Evolutionary conservation across 108 stramenopile species (phyloP).

Genomic region (Fragilaria crotonensis): DNA sequence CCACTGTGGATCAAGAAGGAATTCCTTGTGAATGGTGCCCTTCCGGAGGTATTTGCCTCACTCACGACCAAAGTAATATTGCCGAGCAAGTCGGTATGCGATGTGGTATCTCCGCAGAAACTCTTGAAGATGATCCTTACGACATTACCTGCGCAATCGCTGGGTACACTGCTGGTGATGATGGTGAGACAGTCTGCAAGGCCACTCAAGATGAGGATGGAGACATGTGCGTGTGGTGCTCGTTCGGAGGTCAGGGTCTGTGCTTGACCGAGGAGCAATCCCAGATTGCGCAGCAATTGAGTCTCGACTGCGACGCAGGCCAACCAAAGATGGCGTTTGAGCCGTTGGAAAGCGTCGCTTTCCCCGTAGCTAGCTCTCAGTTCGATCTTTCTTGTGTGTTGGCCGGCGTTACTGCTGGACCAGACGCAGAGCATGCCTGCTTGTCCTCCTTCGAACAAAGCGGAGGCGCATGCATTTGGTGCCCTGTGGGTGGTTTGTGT

Average conservation of each 20-base stretch:
- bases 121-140: slow-evolving; percentile 7
- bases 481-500: neutral
- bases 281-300: neutral
- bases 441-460: neutral
- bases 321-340: neutral
- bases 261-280: slow-evolving; percentile 1
- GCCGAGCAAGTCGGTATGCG: neutral
- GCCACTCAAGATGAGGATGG: slow-evolving; percentile 14
- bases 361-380: neutral
- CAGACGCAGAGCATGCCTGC: neutral
- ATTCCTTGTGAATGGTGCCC: neutral
- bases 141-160: slow-evolving; percentile 14
- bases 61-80: neutral
- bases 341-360: neutral
- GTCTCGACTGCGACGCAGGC: neutral
- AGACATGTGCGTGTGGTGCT: slow-evolving; percentile 22
- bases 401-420: neutral
- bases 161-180: slow-evolving; percentile 1
- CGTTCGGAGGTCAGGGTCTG: neutral
- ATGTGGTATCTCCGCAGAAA: neutral
- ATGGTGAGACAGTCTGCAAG: slow-evolving; percentile 14
- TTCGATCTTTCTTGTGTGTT: neutral
- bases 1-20: neutral
- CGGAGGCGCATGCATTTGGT: neutral
- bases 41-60: neutral